Evolutionary conservation across 371 early-diverging fungal species (phyloP), one percentile per base, ranked within the genome.

Genomic region (Gilbertella persicaria): DNA sequence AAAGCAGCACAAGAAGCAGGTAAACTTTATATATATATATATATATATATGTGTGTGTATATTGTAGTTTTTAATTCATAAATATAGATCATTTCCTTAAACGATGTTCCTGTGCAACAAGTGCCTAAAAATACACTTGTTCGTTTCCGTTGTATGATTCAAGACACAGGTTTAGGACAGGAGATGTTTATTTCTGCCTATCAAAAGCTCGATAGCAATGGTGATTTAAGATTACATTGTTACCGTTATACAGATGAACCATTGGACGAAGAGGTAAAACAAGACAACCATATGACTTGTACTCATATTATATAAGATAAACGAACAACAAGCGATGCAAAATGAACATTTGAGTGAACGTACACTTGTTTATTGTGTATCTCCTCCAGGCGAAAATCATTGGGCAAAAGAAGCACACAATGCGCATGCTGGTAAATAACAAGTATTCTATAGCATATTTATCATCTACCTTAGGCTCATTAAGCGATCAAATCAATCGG

Each of bases 131-230:
- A 81, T 51, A 66, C 80, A 4, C 61, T 87, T 16, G 82, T 87
- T 16, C 71, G 85, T 7, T 83, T 87, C 51, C 70, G 83, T 45
- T 81, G 83, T 62, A 87, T 87, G 87, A 67, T 85, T 19, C 87
- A 87, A 55, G 85, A 87, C 52, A 82, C 83, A 10, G 79, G 80
- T 21, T 71, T 86, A 17, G 83, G 80, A 4, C 83, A 81, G 58
- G 87, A 86, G 45, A 72, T 77, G 62, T 75, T 69, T 59, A 67
- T 83, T 26, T 69, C 74, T 26, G 71, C 75, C 7, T 75, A 81
- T 65, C 64, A 67, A 43, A 63, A 53, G 19, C 17, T 42, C 13
- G 63, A 66, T 36, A 44, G 55, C 10, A 61, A 50, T 39, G 62
- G 65, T 13, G 33, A 51, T 12, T 29, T 41, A 29, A 59, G 63